Base-by-base conservation (phyloP, 352 stramenopile species). In the Phytophthora gonapodyides region DNA sequence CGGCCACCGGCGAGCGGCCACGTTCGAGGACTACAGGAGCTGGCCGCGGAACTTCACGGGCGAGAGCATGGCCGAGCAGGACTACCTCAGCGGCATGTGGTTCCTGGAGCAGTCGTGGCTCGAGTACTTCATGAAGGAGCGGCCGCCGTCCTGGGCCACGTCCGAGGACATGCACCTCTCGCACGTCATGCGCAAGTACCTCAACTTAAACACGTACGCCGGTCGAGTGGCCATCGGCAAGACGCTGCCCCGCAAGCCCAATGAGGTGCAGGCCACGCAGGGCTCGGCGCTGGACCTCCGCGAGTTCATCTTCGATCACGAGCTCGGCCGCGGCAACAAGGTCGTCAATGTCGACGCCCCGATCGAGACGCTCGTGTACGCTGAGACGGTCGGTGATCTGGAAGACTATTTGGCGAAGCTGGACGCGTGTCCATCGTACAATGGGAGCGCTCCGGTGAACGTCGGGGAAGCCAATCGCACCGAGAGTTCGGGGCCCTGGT, bases 1-100 rank as follows among this genome's bases (percentile, higher is more conserved):
- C 13, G 78, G 76, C 11, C 78, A 88, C 31, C 42, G 79, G 31
- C 76, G 79, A 37, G 76, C 72, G 0, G 9, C 59, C 5, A 74
- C 47, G 1, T 86, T 86, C 17, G 54, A 61, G 4, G 69, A 46
- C 8, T 88, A 88, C 65, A 84, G 79, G 64, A 78, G 65, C 53
- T 87, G 78, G 76, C 78, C 78, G 5, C 64, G 78, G 31, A 66
- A 81, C 30, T 52, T 69, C 43, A 61, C 48, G 12, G 45, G 57
- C 8, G 44, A 75, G 10, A 17, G 3, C 49, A 68, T 81, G 59
- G 76, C 59, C 2, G 75, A 85, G 55, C 71, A 84, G 57, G 78
- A 88, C 38, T 88, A 88, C 43, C 68, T 86, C 30, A 78, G 78
- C 47, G 78, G 78, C 5, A 88, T 88, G 78, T 88, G 78, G 78